Evolutionary conservation across 2,329 filamentous ascomycete species (phyloP).

Genomic region (Cytospora chrysosperma): DNA sequence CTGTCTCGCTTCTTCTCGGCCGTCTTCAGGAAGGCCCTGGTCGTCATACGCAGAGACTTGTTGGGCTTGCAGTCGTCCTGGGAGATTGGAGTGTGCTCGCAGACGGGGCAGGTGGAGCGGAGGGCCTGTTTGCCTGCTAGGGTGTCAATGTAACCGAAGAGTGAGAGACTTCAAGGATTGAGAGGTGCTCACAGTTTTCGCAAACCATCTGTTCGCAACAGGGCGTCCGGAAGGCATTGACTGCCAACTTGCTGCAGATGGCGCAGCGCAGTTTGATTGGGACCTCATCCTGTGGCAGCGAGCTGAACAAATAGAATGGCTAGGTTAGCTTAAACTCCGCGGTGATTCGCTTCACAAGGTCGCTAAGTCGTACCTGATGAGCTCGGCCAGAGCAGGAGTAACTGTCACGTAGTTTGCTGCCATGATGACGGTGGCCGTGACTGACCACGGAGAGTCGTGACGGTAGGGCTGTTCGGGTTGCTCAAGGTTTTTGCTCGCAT

Average conservation of each 20-base stretch:
- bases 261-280: conserved; percentile 96
- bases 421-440: conserved; percentile 27
- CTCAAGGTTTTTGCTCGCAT: conserved; percentile 7
- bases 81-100: conserved; percentile 86
- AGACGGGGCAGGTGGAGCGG: conserved; percentile 82
- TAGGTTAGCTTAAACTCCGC: conserved; percentile 24
- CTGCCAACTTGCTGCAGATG: conserved; percentile 84
- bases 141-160: conserved; percentile 22
- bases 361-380: conserved; percentile 50
- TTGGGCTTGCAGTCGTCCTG: conserved; percentile 84
- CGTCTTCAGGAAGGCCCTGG: conserved; percentile 86
- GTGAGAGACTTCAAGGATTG: not conserved
- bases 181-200: conserved; percentile 65
- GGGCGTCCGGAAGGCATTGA: conserved; percentile 87
- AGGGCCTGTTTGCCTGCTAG: conserved; percentile 69
- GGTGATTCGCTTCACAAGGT: not conserved
- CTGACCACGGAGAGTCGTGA: not conserved
- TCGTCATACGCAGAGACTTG: conserved; percentile 87
- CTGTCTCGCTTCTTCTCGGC: conserved; percentile 86
- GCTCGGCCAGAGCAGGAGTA: conserved; percentile 55
- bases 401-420: conserved; percentile 31
- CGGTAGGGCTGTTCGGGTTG: not conserved
- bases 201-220: conserved; percentile 97
- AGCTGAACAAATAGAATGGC: conserved; percentile 48
- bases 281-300: conserved; percentile 77